Evolutionary conservation across 805 yeast genomes (phyloP), one percentile per base, ranked within the genome.

Genomic region (Ogataea parapolymorpha): DNA sequence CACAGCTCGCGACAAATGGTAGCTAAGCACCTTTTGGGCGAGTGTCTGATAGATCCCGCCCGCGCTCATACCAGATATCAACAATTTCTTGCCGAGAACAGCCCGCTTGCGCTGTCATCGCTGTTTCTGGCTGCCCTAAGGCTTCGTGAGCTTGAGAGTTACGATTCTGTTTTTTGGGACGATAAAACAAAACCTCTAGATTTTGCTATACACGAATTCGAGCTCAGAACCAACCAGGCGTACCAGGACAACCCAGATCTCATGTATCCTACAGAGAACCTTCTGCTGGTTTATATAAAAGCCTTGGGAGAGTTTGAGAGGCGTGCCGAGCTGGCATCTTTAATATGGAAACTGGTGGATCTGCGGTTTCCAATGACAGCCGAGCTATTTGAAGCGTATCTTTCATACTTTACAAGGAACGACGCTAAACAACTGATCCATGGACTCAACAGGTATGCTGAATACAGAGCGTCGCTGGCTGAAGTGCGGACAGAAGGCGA

Each of bases 101-200:
- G 48, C 24, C 54, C 47, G 45, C 49, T 37, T n/a, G 61, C 67
- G 1, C 44, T 75, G 2, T 44, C 63, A 3, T 73, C 80, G 0
- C 60, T 83, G 18, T 66, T 83, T 23, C 55, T 66, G 1, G 79
- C 83, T 0, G 70, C 82, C 5, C 54, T 63, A 48, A 53, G 57
- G 26, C 41, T 58, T 27, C 41, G 46, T 27, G 59, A 54, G 38
- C 37, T 32, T 16, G 51, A 39, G 1, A 24, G 10, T 2, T 42
- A 49, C 32, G 39, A 47, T 6, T 13, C 33, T 1, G 31, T 47
- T 5, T 40, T 44, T 13, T 81, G 86, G 86, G 77, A 66, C 8
- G 62, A 63, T 82, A 76, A 66, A 16, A 73, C 62, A n/a, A n/a
- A n/a, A 38, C 85, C 89, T 0, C 66, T 82, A 1, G 86, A 81